Evolutionary conservation across 305 asterid species (phyloP).

Genomic region (Fraxinus sp.): DNA sequence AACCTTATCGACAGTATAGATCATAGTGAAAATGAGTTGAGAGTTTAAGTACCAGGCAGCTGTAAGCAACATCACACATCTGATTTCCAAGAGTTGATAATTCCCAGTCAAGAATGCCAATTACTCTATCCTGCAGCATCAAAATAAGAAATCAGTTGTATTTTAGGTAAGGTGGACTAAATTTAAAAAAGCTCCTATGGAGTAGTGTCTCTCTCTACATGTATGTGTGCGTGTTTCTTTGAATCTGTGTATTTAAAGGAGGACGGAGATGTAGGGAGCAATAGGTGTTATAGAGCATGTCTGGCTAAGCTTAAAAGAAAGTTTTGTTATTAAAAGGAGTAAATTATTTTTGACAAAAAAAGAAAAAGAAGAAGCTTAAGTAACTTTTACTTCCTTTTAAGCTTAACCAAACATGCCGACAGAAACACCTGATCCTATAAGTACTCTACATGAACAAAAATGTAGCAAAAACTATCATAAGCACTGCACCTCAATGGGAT

Average conservation of each 20-base stretch:
- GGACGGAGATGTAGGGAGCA: neutral
- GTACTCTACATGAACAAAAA: conserved; percentile 2
- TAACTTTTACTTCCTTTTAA: neutral
- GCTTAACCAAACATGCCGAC: neutral
- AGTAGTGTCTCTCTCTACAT: neutral
- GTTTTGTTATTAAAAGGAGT: neutral
- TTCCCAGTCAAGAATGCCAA: conserved; percentile 97
- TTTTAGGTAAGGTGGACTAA: neutral
- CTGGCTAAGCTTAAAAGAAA: neutral
- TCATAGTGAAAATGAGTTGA: conserved; percentile 2
- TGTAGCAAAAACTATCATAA: neutral
- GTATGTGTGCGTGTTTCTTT: neutral
- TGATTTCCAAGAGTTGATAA: conserved; percentile 93
- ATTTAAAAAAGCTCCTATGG: neutral
- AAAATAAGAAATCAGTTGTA: neutral
- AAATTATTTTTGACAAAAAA: neutral
- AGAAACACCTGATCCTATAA: neutral
- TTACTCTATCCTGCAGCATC: conserved; percentile 79
- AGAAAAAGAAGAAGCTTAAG: neutral
- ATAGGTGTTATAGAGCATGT: neutral
- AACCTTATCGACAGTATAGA: too few species aligned
- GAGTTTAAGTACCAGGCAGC: conserved; percentile 68
- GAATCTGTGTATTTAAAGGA: neutral
- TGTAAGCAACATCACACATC: conserved; percentile 93
- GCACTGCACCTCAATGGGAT: conserved; percentile 77